Conservation (phyloP, 345 rosid genomes). For the Murraya paniculata region DNA sequence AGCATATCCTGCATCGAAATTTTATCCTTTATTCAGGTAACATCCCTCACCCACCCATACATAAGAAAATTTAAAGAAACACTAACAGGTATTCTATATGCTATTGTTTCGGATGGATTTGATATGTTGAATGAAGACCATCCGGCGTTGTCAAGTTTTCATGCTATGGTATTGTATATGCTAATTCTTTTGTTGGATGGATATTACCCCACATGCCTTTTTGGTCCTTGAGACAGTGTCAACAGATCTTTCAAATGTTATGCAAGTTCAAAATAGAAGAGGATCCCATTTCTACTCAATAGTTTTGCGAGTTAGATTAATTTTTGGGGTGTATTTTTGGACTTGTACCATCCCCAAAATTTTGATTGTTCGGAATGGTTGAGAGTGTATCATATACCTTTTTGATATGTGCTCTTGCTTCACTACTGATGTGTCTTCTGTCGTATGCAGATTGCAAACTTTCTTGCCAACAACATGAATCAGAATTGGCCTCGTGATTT, state of each 20-base stretch:
- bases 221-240: not conserved
- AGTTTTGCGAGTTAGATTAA: not conserved
- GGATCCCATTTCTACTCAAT: not conserved
- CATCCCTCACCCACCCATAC: not conserved
- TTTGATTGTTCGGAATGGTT: not conserved
- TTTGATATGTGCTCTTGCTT: not conserved
- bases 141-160: not conserved
- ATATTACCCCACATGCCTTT: not conserved
- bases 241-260: not conserved
- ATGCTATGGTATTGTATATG: not conserved
- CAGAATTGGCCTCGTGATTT: conserved; percentile 91
- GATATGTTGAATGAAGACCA: not conserved
- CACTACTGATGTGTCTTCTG: not conserved
- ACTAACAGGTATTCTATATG: not conserved
- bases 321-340: not conserved
- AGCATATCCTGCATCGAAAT: not conserved
- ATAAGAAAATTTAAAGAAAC: not conserved
- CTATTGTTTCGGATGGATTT: not conserved
- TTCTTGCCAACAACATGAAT: conserved; percentile 79
- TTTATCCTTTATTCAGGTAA: not conserved
- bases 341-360: not conserved
- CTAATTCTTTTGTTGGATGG: not conserved
- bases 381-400: not conserved
- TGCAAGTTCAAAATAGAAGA: not conserved
- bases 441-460: conserved; percentile 68